Base-by-base conservation (phyloP, 768 basidiomycete genomes). In the Collybiopsis confluens region DNA sequence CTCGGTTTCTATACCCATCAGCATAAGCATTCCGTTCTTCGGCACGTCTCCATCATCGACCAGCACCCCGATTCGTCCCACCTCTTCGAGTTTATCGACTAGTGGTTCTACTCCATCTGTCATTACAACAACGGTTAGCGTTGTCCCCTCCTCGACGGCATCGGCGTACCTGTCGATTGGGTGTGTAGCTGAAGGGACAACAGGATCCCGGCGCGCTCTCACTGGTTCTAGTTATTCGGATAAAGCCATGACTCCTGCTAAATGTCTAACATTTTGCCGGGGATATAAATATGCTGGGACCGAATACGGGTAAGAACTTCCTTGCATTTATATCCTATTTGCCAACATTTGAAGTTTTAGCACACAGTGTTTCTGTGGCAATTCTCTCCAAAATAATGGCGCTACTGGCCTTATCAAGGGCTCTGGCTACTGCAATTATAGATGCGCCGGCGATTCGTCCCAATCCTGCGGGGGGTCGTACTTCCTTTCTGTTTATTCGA, bases 331-430 rank as follows among this genome's bases (percentile, higher is more conserved):
- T n/a, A n/a, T n/a, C n/a, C n/a, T n/a, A n/a, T n/a, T n/a, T n/a
- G n/a, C n/a, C n/a, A n/a, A n/a, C n/a, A n/a, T n/a, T n/a, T n/a
- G n/a, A n/a, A n/a, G n/a, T n/a, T n/a, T n/a, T n/a, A n/a, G n/a
- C n/a, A n/a, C n/a, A n/a, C n/a, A n/a, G n/a, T n/a, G 45, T 33
- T 65, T 61, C 44, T 67, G 66, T 37, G 64, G 64, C 10, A 57
- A 65, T 35, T 54, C 57, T 2, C 36, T 65, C 9, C 58, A 57
- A 11, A 60, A 61, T 30, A 65, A 65, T 38, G 63, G 66, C 4
- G 64, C 66, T 11, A 61, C 62, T 42, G 64, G 64, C 1, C 13
- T 42, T 2, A 28, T 55, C n/a, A 58, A 54, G 15, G 38, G 57
- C 6, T 30, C 58, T 1, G 55, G 51, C 33, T 56, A 47, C 27